Percentiles rank a stretch among this genome's conserved stretches.
phyloP scores from a whole-genome alignment of 129 eudicot species.

The Erigeron canadensis region DNA sequence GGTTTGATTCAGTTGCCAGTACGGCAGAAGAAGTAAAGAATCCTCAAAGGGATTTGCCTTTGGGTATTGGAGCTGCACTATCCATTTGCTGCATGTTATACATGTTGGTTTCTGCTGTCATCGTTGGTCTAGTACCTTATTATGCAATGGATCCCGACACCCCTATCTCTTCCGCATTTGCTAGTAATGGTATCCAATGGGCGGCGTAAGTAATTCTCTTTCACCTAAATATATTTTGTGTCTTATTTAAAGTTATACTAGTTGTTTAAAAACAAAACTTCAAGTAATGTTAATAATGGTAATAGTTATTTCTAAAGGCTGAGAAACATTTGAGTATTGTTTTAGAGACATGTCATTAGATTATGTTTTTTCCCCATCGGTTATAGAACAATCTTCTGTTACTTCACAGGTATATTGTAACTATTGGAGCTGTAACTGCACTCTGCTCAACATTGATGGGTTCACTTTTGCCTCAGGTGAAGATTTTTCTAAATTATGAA shows the following conservation, averaged over 20 bases:
- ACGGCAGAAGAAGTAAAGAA: constrained; percentile 98
- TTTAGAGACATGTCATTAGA: no score
- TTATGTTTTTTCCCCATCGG: no score
- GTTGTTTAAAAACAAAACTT: background rate
- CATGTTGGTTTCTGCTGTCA: constrained; percentile 92
- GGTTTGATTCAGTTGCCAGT: constrained; percentile 97
- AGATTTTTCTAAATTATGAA: background rate
- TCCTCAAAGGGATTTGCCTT: constrained; percentile 91
- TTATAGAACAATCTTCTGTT: constrained; percentile 5
- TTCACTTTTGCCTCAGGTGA: constrained; percentile 94
- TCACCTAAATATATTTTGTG: background rate
- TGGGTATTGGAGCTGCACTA: constrained; percentile 86
- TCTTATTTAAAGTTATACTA: background rate
- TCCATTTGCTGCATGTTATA: constrained; percentile 86
- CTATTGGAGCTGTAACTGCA: constrained; percentile 87
- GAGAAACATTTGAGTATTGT: no score
- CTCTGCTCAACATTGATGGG: constrained; percentile 93
- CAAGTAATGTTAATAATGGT: background rate
- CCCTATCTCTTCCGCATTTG: constrained; percentile 94
- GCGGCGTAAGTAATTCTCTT: constrained; percentile 72
- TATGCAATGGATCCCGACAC: constrained; percentile 92
- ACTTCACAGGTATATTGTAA: constrained; percentile 65
- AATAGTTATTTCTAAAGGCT: background rate
- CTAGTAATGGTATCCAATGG: constrained; percentile 84
- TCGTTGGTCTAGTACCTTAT: constrained; percentile 95